phyloP scores from a whole-genome alignment of 1,284 basidiomycete species.

The Phellopilus nigrolimitatus region DNA sequence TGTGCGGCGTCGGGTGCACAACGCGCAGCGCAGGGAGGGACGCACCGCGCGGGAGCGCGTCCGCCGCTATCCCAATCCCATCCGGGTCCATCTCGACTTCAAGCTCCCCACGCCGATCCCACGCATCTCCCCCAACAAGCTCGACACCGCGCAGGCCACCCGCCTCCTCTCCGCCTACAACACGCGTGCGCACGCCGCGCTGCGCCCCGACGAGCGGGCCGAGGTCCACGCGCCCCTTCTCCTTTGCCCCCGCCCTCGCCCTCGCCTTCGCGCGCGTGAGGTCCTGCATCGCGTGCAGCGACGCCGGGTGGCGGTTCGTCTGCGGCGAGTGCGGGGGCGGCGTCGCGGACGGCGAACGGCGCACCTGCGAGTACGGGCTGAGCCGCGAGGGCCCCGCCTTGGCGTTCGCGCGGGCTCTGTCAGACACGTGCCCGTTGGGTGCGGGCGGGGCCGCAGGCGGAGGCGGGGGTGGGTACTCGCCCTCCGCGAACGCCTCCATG shows the following conservation, averaged over 20 bases:
- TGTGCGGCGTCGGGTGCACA: background rate
- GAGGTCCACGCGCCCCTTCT: conserved; percentile 39
- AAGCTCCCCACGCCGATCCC: conserved; percentile 8
- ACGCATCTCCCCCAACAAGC: conserved; percentile 31
- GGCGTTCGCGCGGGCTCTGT: background rate
- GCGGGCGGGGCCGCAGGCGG: background rate
- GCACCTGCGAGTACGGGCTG: background rate
- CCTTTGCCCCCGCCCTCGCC: background rate
- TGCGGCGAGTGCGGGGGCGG: background rate
- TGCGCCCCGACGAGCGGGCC: conserved; percentile 66
- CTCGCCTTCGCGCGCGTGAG: background rate
- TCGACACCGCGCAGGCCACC: conserved; percentile 64
- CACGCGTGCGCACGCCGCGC: conserved; percentile 61
- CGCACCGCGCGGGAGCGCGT: background rate
- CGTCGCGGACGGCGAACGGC: background rate
- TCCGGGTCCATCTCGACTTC: background rate
- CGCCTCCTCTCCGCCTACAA: conserved; percentile 41
- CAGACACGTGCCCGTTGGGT: background rate
- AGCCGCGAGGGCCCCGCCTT: background rate
- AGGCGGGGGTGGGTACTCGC: conserved; percentile 28
- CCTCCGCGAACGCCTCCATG: conserved; percentile 62
- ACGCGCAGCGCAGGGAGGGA: background rate
- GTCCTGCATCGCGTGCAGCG: conserved; percentile 4
- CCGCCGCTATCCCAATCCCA: background rate
- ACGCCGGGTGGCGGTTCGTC: conserved; percentile 9